These are phyloP conservation scores for Alternaria brassicae DNA, from an alignment of 2,329 filamentous ascomycete genomes.

Conservation along the genomic window DNA sequence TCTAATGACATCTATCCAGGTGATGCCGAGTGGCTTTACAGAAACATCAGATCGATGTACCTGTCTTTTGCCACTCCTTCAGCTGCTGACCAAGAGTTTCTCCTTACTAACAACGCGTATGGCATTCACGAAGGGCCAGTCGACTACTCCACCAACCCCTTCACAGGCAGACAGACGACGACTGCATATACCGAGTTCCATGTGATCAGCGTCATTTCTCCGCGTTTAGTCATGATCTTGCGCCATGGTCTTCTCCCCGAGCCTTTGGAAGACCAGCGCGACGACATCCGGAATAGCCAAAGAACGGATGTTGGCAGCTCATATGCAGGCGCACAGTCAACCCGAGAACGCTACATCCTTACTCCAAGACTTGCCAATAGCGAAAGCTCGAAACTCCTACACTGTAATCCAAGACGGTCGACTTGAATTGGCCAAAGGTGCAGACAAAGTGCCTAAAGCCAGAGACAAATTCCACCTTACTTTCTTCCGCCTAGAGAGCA, in stretches of 20 bases:
- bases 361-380: conserved; percentile 18
- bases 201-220: neutral
- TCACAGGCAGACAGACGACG: neutral
- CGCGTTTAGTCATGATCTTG: neutral
- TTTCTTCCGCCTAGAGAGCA: neutral
- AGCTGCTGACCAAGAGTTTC: neutral
- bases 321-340: neutral
- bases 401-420: neutral
- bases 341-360: conserved; percentile 8
- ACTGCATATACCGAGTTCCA: neutral
- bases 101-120: neutral
- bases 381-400: conserved; percentile 18
- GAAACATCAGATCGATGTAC: conserved; percentile 34
- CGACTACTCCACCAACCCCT: neutral
- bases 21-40: conserved; percentile 42
- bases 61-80: conserved; percentile 14
- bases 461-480: neutral
- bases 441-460: neutral
- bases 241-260: neutral
- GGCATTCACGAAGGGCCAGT: neutral
- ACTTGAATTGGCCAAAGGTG: neutral
- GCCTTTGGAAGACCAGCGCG: neutral
- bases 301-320: neutral
- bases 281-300: neutral
- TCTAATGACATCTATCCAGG: conserved; percentile 29